Conservation (phyloP, 345 rosid species). For the Gossypium rotundifolium region DNA sequence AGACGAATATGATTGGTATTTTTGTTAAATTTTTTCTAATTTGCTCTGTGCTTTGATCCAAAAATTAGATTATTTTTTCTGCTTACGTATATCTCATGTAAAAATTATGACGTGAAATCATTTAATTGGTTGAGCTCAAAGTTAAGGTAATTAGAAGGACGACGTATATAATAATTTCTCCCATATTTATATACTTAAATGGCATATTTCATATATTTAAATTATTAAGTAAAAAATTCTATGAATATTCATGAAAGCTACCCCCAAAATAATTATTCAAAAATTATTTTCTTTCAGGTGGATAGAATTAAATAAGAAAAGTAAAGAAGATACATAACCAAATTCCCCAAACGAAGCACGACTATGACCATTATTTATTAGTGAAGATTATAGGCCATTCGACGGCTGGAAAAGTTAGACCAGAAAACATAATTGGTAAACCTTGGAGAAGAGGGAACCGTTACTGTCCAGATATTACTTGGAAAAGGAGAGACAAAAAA, state of each 20-base stretch:
- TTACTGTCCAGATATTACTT: neutral
- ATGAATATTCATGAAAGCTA: neutral
- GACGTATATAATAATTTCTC: too few relatives aligned
- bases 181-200: neutral
- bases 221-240: neutral
- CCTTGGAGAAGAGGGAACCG: neutral
- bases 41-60: too few relatives aligned
- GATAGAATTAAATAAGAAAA: neutral
- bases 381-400: neutral
- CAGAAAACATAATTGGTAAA: neutral
- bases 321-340: neutral
- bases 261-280: neutral
- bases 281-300: neutral
- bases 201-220: neutral
- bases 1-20: too few relatives aligned
- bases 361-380: neutral
- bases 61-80: too few relatives aligned
- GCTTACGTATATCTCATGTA: too few relatives aligned
- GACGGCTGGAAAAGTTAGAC: neutral
- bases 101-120: too few relatives aligned
- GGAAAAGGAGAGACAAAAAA: neutral
- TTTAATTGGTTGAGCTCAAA: too few relatives aligned
- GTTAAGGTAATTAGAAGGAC: too few relatives aligned
- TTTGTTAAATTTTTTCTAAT: too few relatives aligned
- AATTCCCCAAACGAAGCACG: neutral